Base-by-base conservation (phyloP, 1,284 basidiomycete species). In the Meira miltonrushii region DNA sequence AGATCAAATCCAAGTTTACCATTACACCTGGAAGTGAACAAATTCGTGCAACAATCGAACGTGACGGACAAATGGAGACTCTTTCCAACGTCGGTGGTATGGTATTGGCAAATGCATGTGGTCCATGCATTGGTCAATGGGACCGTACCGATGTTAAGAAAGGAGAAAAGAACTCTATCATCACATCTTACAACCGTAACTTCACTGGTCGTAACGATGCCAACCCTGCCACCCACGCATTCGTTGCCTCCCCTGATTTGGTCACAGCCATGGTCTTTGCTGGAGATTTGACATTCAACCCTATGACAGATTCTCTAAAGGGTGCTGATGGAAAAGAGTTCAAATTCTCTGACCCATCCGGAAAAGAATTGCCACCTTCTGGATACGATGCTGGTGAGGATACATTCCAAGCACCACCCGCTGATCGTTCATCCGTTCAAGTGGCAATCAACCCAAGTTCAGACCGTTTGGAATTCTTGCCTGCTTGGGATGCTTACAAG, bases 101-200 rank as follows among this genome's bases (percentile, higher is more conserved):
- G 62, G 92, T 99, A 44, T 87, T 98, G 59, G 95, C 95, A 70
- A 99, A 98, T 80, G 94, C 94, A 59, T 99, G 94, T 79, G 94
- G 94, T 66, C 94, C 93, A 77, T 97, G 94, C 82, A 97, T 98
- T 73, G 95, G 94, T 78, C 94, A 98, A 81, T 98, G 95, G 95
- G 92, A 98, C 82, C 86, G 94, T 78, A 82, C 86, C 72, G 95
- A 98, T 77, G 89, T 97, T 60, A 88, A 89, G 85, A 99, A 93
- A 86, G 94, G 94, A 77, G 90, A 90, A 74, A 84, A 85, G 78
- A 98, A 98, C 87, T 78, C 96, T 63, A 80, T 80, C 83, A 91
- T 97, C 82, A 95, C 94, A 56, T 97, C 93, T 25, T 98, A 98
- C 87, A 98, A 98, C 87, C 92, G 95, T 81, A 98, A 98, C 88